Evolutionary conservation across 2,329 filamentous ascomycete species (phyloP).

Genomic region (Arthrobotrys entomopaga): DNA sequence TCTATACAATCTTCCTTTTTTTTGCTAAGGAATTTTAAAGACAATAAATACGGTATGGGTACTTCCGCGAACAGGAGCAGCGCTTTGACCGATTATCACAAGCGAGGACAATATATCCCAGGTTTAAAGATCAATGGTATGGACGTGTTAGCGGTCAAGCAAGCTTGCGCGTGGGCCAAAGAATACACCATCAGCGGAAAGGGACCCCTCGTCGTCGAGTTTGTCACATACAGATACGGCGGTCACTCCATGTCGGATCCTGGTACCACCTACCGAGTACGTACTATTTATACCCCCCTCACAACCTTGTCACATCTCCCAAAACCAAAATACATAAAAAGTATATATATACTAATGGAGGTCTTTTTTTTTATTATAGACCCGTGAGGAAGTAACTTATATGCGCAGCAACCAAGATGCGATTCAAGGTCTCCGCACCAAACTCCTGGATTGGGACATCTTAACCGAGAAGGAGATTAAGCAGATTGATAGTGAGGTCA

Average conservation of each 20-base stretch:
- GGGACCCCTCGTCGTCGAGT: conserved; percentile 95
- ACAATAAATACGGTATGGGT: conserved; percentile 99
- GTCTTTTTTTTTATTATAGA: conserved; percentile 63
- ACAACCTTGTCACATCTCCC: too few relatives aligned
- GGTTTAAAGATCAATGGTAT: conserved; percentile 99
- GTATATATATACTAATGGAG: neutral
- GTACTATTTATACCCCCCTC: conserved; percentile 2
- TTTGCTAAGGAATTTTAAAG: too few relatives aligned
- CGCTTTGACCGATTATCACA: conserved; percentile 99
- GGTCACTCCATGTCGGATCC: conserved; percentile 99
- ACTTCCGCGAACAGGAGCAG: conserved; percentile 93
- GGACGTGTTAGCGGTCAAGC: conserved; percentile 98
- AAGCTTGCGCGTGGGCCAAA: conserved; percentile 92
- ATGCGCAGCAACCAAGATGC: conserved; percentile 99
- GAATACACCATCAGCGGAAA: conserved; percentile 84
- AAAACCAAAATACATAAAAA: too few relatives aligned
- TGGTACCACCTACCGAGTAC: conserved; percentile 89
- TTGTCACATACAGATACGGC: conserved; percentile 98
- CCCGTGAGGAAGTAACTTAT: conserved; percentile 98
- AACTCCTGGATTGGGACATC: conserved; percentile 95
- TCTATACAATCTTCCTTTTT: conserved; percentile 2
- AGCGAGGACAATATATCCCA: conserved; percentile 99
- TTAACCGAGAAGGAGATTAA: conserved; percentile 95
- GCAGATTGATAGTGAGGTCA: conserved; percentile 91
- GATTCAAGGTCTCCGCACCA: conserved; percentile 97